Percentiles rank a stretch among this genome's conserved stretches.
Conservation (phyloP, 192 early-diverging fungal genomes). For the Jimgerdemannia flammicorona region DNA sequence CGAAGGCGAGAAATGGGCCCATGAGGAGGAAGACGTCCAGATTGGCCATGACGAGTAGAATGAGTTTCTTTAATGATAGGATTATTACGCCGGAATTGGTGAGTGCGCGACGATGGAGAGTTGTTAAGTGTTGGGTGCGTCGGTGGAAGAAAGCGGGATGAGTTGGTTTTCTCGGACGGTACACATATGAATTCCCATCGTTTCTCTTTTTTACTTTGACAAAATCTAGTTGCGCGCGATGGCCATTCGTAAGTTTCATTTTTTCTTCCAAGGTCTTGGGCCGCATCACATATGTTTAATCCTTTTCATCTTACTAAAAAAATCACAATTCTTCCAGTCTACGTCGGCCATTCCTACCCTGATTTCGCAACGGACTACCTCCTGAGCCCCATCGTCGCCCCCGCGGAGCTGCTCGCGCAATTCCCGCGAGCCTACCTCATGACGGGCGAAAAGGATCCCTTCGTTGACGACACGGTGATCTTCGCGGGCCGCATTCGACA, state of each 20-base stretch:
- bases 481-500: slow-evolving; percentile 83
- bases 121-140: too few relatives aligned
- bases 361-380: slow-evolving; percentile 83
- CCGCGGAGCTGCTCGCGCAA: slow-evolving; percentile 76
- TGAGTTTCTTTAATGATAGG: slow-evolving; percentile 84
- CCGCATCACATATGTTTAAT: neutral
- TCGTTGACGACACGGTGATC: slow-evolving; percentile 95
- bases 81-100: slow-evolving; percentile 77
- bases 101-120: slow-evolving; percentile 9
- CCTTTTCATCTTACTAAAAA: neutral
- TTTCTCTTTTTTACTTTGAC: slow-evolving; percentile 6
- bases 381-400: slow-evolving; percentile 81
- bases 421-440: slow-evolving; percentile 92
- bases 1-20: too few relatives aligned
- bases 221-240: slow-evolving; percentile 51
- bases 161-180: too few relatives aligned
- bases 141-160: too few relatives aligned
- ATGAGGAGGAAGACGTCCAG: slow-evolving; percentile 23
- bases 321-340: slow-evolving; percentile 40
- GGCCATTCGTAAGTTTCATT: slow-evolving; percentile 40
- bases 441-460: slow-evolving; percentile 94
- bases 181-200: neutral
- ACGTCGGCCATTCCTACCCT: slow-evolving; percentile 74
- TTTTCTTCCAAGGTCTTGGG: neutral
- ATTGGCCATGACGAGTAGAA: slow-evolving; percentile 70